Percentiles rank a stretch among this genome's conserved stretches.
Conservation (phyloP, 257 asterid species). For the Solanum medicagineum region DNA sequence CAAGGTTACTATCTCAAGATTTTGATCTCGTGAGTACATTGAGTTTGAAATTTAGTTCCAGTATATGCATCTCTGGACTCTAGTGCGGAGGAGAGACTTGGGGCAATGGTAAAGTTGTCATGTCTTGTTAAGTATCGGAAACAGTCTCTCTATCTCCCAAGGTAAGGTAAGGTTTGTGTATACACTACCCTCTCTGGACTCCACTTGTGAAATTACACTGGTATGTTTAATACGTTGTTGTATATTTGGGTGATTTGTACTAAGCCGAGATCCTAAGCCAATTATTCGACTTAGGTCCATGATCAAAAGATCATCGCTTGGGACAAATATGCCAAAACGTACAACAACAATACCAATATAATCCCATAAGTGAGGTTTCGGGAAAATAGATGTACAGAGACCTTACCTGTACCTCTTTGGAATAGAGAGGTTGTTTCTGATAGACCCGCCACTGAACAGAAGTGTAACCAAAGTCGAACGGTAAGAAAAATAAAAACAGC, state of each 20-base stretch:
- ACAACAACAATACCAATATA: neutral
- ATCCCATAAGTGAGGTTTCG: neutral
- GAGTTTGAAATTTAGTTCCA: neutral
- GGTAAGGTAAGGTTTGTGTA: neutral
- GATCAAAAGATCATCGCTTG: neutral
- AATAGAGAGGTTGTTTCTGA: neutral
- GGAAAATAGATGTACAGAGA: neutral
- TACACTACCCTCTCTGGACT: neutral
- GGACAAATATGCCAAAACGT: neutral
- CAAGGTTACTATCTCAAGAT: neutral
- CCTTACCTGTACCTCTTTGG: neutral
- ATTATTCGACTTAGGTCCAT: neutral
- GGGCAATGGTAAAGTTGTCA: no score
- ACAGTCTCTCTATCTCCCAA: neutral
- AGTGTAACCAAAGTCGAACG: rapidly evolving
- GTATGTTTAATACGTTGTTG: neutral
- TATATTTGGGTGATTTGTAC: neutral
- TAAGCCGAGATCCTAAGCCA: neutral
- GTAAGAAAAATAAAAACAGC: neutral
- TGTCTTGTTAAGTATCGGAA: neutral
- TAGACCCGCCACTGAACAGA: neutral
- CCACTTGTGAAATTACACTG: neutral
- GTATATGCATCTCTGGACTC: neutral
- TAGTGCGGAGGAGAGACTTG: neutral
- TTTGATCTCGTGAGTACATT: neutral